Conservation (phyloP, 495 filamentous ascomycete genomes). For the Hypoxylon lenormandii region DNA sequence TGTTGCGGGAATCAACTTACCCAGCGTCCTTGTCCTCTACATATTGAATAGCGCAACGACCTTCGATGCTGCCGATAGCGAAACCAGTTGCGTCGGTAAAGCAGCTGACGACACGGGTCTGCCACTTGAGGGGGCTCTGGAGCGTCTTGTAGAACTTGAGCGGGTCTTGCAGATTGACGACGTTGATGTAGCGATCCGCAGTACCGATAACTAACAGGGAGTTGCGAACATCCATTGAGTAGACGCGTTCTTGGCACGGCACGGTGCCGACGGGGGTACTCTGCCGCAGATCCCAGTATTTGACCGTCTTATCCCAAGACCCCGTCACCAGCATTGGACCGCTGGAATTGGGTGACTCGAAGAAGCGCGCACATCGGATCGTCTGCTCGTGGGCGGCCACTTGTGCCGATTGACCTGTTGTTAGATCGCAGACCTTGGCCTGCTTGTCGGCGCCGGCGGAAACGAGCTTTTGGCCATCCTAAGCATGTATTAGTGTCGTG, state of each 20-base stretch:
- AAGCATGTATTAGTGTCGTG: conserved; percentile 34
- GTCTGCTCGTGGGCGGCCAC: conserved; percentile 79
- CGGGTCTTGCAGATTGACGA: conserved; percentile 80
- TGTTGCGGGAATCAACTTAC: conserved; percentile 56
- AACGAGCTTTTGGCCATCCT: conserved; percentile 73
- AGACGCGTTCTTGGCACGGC: conserved; percentile 81
- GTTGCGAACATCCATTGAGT: conserved; percentile 84
- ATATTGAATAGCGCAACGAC: conserved; percentile 88
- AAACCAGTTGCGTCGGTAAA: conserved; percentile 86
- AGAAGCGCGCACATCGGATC: conserved; percentile 78
- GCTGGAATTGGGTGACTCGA: conserved; percentile 65
- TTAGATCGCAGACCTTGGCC: conserved; percentile 78
- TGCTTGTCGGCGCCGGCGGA: conserved; percentile 82
- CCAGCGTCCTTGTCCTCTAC: conserved; percentile 84
- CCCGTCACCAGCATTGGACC: conserved; percentile 79
- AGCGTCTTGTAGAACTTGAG: conserved; percentile 83
- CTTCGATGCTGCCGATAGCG: conserved; percentile 88
- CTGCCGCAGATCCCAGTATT: conserved; percentile 87
- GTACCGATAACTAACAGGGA: conserved; percentile 83
- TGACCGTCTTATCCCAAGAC: conserved; percentile 90
- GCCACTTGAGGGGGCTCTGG: conserved; percentile 86
- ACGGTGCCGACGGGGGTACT: conserved; percentile 71
- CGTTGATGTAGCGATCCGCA: conserved; percentile 88
- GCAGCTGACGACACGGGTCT: conserved; percentile 86
- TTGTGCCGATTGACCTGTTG: conserved; percentile 66